Evolutionary conservation across 2,329 filamentous ascomycete species (phyloP), one percentile per base, ranked within the genome.

Genomic region (Aureobasidium musti): DNA sequence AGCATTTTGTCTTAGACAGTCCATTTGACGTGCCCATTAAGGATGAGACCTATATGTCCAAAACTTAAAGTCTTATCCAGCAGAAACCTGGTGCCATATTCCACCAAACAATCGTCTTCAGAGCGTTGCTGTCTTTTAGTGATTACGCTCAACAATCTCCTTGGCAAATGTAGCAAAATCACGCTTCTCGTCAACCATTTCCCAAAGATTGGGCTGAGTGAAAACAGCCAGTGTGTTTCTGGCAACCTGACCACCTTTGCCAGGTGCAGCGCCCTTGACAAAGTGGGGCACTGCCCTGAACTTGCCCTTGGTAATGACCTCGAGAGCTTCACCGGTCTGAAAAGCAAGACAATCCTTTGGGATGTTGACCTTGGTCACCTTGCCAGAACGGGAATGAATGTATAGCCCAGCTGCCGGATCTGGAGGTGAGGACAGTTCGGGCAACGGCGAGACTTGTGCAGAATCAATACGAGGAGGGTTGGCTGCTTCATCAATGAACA

Each of bases 281-380:
- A 96, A 98, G 81, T 99, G 95, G 71, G 95, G 94, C 68, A 98
- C 95, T 1, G 95, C 95, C 78, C 90, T 91, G 82, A 99, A 97
- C 74, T 86, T 88, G 11, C 95, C 95, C n/a, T 85, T 82, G 0
- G 94, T 98, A 75, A 99, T 97, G 67, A 91, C 83, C 79, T 98
- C 90, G 60, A 99, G 82, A 0, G 94, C 89, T 79, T 97, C 92
- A 2, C 94, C 95, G 0, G 94, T 99, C 82, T 99, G 94, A 76
- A 99, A 99, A 0, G 91, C 95, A 59, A 99, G 89, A 77, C 92
- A 95, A 75, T 96, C 92, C 49, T 88, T 84, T 1, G 94, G 95
- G 70, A 99, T 97, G 74, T 89, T 88, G 71, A 98, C 92, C 78
- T 98, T 95, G n/a, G 93, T 89, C 1, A 91, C 89, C 68, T 89